Base-by-base conservation (phyloP, 441 rosid genomes). In the Eruca vesicaria region DNA sequence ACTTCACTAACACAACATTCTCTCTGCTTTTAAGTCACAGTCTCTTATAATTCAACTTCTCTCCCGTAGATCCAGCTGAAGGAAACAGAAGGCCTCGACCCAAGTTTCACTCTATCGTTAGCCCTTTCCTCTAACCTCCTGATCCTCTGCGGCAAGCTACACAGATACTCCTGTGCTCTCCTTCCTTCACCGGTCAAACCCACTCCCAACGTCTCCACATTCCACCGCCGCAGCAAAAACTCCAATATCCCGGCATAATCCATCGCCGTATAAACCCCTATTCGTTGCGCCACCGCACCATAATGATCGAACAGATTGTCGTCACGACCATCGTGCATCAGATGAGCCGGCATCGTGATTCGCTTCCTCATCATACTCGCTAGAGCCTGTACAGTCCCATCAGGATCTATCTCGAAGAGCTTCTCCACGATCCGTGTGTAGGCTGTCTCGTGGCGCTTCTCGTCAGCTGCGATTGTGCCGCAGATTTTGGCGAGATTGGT, bases 391-490 rank as follows among this genome's bases (percentile, higher is more conserved):
- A 84, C 69, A 9, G 83, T 71, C 35, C 67, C 82, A 33, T 81
- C 82, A 0, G 80, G 83, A 57, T 81, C 84, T 23, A 79, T 33
- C 80, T 79, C 82, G 62, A 81, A 81, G 8, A 84, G 86, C 72
- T 79, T 81, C 58, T 81, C 84, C 41, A 81, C 80, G 69, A 81
- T 77, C 29, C 62, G 62, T n/a, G 84, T 79, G 59, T 83, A 83
- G 2, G 86, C 84, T 5, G 78, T 79, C 65, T 84, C 86, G 58
- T 84, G 84, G 26, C 84, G 84, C 63, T 84, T 84, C 72, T 84
- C 86, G 50, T 84, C 84, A 1, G 82, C 79, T 0, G 86, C 84
- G 45, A 84, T 84, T 43, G 66, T 77, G 28, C 86, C 84, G 58
- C 86, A 84, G 35, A 81, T 71, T 32, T 76, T 82, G 2, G 86